Conservation (phyloP, 257 asterid genomes). For the Haberlea rhodopensis region DNA sequence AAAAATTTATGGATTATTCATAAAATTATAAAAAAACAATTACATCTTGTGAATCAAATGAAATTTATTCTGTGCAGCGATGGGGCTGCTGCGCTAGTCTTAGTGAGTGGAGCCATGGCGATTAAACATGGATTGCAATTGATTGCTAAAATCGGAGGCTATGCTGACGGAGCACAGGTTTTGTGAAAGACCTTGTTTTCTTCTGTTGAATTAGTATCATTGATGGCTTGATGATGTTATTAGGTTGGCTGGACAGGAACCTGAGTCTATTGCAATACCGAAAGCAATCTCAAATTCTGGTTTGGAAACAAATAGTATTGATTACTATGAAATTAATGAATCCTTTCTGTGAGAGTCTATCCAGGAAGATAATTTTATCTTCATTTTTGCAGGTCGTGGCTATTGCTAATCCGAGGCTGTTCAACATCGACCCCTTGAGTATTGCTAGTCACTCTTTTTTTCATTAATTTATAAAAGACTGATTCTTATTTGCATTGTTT, state of each 20-base stretch:
- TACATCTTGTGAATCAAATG: too few relatives aligned
- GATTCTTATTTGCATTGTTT: slow-evolving; percentile 14
- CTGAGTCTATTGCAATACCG: slow-evolving; percentile 89
- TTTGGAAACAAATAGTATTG: slow-evolving; percentile 62
- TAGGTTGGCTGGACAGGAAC: slow-evolving; percentile 63
- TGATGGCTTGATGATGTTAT: slow-evolving; percentile 25
- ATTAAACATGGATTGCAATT: slow-evolving; percentile 69
- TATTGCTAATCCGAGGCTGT: slow-evolving; percentile 74
- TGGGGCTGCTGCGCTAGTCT: slow-evolving; percentile 94
- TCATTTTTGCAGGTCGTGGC: slow-evolving; percentile 79
- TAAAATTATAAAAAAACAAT: too few relatives aligned
- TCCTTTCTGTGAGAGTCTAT: slow-evolving; percentile 75
- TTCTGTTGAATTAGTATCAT: slow-evolving; percentile 8
- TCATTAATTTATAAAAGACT: background rate
- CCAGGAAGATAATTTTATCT: slow-evolving; percentile 11
- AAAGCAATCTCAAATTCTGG: slow-evolving; percentile 82
- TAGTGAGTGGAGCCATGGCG: slow-evolving; percentile 82
- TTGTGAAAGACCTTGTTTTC: background rate
- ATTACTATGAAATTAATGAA: slow-evolving; percentile 87
- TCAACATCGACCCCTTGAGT: slow-evolving; percentile 70
- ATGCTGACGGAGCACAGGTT: slow-evolving; percentile 98
- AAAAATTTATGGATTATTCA: too few relatives aligned
- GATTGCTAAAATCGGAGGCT: slow-evolving; percentile 78
- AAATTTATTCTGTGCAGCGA: slow-evolving; percentile 59
- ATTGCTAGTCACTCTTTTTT: background rate